A percentile compares a stretch with the other conserved stretches of the same genome.
These are phyloP conservation scores for Pythium coloratum DNA, from an alignment of 352 stramenopile species.

Conservation along the genomic window DNA sequence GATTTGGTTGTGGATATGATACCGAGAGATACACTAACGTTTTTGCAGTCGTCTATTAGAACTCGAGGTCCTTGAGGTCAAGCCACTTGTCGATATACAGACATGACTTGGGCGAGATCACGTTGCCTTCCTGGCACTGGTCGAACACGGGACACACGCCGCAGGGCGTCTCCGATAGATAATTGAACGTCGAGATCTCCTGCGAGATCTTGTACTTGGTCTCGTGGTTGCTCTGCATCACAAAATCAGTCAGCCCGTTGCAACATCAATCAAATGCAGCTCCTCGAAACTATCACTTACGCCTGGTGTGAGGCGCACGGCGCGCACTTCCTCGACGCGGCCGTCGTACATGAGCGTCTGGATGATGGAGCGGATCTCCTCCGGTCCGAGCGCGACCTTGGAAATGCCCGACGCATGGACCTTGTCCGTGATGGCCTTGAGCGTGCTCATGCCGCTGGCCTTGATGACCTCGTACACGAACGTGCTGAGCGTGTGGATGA, in stretches of 20 bases:
- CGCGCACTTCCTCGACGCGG: constrained; percentile 87
- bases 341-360: constrained; percentile 93
- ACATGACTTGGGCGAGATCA: constrained; percentile 90
- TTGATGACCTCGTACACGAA: constrained; percentile 94
- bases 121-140: constrained; percentile 89
- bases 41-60: constrained; percentile 36
- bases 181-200: constrained; percentile 87
- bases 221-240: constrained; percentile 62
- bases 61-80: constrained; percentile 86
- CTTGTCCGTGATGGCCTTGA: constrained; percentile 89
- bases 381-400: constrained; percentile 88
- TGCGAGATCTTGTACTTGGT: constrained; percentile 88
- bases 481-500: constrained; percentile 96
- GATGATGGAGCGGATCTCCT: constrained; percentile 92
- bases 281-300: constrained; percentile 36
- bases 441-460: constrained; percentile 78
- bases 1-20: neutral
- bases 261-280: constrained; percentile 7
- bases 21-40: constrained; percentile 2
- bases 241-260: neutral
- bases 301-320: constrained; percentile 70
- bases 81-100: constrained; percentile 92
- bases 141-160: constrained; percentile 90
- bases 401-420: constrained; percentile 89
- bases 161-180: constrained; percentile 88